Percentiles rank a stretch among this genome's conserved stretches.
Evolutionary conservation across 192 early-diverging fungal genomes (phyloP).

Genomic region (Anaeromyces robustus): DNA sequence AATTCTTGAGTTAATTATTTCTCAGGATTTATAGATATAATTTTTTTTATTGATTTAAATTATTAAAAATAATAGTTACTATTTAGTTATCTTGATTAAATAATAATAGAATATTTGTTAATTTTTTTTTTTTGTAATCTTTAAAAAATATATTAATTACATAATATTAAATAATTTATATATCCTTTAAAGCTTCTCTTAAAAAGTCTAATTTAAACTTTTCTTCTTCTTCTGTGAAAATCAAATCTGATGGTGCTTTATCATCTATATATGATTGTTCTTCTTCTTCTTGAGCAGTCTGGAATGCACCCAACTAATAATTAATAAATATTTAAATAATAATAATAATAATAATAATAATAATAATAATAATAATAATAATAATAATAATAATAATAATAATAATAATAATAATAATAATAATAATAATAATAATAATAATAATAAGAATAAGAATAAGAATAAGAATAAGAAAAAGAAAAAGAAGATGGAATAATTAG

Average conservation of each 20-base stretch:
- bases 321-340: background rate
- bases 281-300: background rate
- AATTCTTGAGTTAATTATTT: too few species aligned
- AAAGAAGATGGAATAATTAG: too few species aligned
- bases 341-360: too few species aligned
- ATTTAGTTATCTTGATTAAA: background rate
- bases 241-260: background rate
- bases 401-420: too few species aligned
- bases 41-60: too few species aligned
- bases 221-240: background rate
- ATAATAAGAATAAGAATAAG: too few species aligned
- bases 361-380: too few species aligned
- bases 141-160: background rate
- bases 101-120: background rate
- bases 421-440: too few species aligned
- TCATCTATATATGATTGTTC: background rate
- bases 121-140: background rate
- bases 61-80: too few species aligned
- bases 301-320: background rate
- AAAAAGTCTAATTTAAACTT: background rate
- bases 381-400: too few species aligned
- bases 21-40: too few species aligned
- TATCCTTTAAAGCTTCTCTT: background rate
- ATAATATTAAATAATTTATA: background rate
- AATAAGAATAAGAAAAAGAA: too few species aligned